Evolutionary conservation across 352 stramenopile species (phyloP), one percentile per base, ranked within the genome.

Genomic region (Phytophthora sojae): DNA sequence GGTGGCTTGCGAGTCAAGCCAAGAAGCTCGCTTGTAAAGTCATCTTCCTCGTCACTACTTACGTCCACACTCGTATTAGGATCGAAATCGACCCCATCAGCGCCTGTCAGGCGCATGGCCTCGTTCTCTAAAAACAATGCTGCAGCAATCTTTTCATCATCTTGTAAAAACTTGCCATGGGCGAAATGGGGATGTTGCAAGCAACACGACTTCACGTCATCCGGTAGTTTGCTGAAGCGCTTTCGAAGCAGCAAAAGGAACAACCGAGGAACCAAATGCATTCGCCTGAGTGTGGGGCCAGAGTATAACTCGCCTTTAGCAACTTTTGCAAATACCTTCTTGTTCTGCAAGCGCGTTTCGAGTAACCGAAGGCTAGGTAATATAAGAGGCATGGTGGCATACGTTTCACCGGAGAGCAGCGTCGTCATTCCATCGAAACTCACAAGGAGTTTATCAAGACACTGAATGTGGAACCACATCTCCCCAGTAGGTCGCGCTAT

Each of bases 381-480:
- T 19, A 64, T 35, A 14, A 64, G 37, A 4, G 55, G 42, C 14
- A 70, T 62, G 0, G 61, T 61, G 6, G 52, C 11, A 51, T 69
- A 69, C 1, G 3, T 53, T 53, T 62, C 44, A 42, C 39, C 44
- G 1, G 53, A 62, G 0, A 69, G 26, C 9, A 56, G 23, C 9
- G 6, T 35, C 6, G 30, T 64, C 47, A 70, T 56, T 7, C 55
- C 47, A 32, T 61, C 32, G n/a, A 64, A 70, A 19, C 26, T 60
- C 0, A 64, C 53, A 8, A 61, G 63, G 26, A 64, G 63, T 6
- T 42, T 70, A 0, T 64, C 47, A 11, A 70, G 37, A 47, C 63
- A 70, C n/a, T 70, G 21, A n/a, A 69, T 54, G 21, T 54, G n/a
- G 23, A 64, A 64, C 23, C 55, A 60, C 55, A 70, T 70, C 23